These are phyloP conservation scores for Nannochloropsis granulata DNA, from an alignment of 108 stramenopile species.

Conservation along the genomic window DNA sequence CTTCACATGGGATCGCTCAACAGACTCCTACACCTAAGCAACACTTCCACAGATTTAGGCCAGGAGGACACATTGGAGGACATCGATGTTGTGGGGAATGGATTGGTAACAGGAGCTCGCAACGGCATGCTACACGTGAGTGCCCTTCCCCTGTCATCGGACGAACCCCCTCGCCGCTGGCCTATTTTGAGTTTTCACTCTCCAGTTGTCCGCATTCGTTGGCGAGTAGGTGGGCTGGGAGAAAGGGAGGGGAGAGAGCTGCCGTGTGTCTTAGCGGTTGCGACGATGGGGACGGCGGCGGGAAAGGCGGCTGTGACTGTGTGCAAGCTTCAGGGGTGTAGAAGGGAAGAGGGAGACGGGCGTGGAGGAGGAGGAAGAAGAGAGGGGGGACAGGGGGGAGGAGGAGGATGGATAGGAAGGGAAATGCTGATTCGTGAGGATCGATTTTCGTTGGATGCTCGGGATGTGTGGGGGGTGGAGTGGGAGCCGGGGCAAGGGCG, in stretches of 20 bases:
- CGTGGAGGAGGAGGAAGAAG: too few species aligned
- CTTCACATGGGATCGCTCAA: neutral
- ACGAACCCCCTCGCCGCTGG: neutral
- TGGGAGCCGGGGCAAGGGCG: neutral
- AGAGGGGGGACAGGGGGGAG: too few species aligned
- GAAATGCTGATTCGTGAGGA: neutral
- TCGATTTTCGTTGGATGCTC: neutral
- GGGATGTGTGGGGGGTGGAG: neutral
- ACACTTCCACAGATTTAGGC: neutral
- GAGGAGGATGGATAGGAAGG: too few species aligned
- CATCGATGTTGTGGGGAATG: neutral
- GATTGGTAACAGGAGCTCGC: neutral
- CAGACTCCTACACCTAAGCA: neutral
- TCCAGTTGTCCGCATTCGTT: neutral
- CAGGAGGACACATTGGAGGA: neutral
- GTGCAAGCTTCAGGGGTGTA: neutral
- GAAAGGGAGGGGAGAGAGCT: neutral
- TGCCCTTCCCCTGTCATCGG: neutral
- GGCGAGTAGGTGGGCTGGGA: neutral
- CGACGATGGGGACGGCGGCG: neutral
- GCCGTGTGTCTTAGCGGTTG: neutral
- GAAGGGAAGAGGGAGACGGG: neutral
- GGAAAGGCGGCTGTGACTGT: neutral
- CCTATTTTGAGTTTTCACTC: neutral
- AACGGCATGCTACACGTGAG: neutral